Evolutionary conservation across 768 basidiomycete genomes (phyloP), one percentile per base, ranked within the genome.

Genomic region (Gloeophyllum trabeum): DNA sequence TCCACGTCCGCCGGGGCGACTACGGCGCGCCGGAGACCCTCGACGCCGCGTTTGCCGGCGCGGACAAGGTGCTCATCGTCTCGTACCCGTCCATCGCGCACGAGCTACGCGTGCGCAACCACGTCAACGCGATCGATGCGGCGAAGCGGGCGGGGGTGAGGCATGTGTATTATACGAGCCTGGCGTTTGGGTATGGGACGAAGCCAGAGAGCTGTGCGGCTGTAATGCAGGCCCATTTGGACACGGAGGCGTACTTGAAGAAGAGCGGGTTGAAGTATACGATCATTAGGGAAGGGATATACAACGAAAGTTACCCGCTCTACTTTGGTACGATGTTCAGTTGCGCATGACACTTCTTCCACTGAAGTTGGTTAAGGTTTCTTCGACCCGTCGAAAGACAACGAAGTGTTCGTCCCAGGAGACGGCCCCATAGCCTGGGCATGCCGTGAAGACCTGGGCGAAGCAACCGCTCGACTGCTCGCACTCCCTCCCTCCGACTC

Each of bases 401-500:
- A 50, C 42, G 56, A 58, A 42, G 55, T 56, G 14, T 35, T 54
- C 37, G 35, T 57, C n/a, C 58, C 59, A 14, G 51, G 54, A 20
- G 61, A 64, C 40, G 61, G 62, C n/a, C 49, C 46, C n/a, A 56
- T 63, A 26, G 60, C 58, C 10, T 65, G 59, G 60, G 57, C 52
- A 12, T 46, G 51, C 38, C 48, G 59, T 32, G 55, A 61, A 35
- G 63, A 65, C 35, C 51, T 65, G 3, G 63, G 59, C 5, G 60
- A 61, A 44, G 62, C 54, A 3, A 63, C 60, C 1, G 61, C 62
- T 24, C 57, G 49, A 42, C 45, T 65, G 38, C 51, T 65, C 39
- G 51, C 49, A 4, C 47, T 50, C 26, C 28, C 16, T 24, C 36
- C 13, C 20, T 37, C 36, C 36, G 36, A 7, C 20, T 21, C 10